These are phyloP conservation scores for Pseudomonodictys pantanalensis DNA, from an alignment of 495 filamentous ascomycete species.

Conservation along the genomic window DNA sequence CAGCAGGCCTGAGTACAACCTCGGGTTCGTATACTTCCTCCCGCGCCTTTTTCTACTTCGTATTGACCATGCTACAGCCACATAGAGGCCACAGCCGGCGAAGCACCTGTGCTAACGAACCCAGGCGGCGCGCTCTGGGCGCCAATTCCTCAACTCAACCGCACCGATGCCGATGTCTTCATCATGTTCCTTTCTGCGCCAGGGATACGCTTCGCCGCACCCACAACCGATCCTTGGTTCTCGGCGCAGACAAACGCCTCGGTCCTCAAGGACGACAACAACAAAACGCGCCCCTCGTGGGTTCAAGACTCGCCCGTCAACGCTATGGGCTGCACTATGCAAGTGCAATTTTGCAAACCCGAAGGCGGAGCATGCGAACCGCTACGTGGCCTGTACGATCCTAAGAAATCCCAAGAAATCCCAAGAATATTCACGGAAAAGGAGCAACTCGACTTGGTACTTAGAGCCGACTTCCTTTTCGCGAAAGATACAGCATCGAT, in stretches of 20 bases:
- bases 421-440: neutral
- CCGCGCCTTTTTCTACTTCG: no score
- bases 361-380: neutral
- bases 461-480: neutral
- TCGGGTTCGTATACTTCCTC: no score
- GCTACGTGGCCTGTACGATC: neutral
- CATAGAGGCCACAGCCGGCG: no score
- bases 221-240: conserved; percentile 1
- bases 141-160: neutral
- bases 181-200: neutral
- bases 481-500: neutral
- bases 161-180: neutral
- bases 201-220: neutral
- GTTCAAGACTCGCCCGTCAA: neutral
- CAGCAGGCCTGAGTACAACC: no score
- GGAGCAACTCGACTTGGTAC: neutral
- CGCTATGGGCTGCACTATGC: neutral
- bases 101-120: no score
- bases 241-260: neutral
- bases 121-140: neutral
- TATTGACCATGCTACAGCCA: no score
- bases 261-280: neutral
- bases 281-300: neutral
- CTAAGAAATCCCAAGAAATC: neutral
- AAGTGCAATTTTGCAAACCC: neutral